Percentiles rank a stretch among this genome's conserved stretches.
phyloP scores from a whole-genome alignment of 495 filamentous ascomycete species.

The Barbatosphaeria neglecta region DNA sequence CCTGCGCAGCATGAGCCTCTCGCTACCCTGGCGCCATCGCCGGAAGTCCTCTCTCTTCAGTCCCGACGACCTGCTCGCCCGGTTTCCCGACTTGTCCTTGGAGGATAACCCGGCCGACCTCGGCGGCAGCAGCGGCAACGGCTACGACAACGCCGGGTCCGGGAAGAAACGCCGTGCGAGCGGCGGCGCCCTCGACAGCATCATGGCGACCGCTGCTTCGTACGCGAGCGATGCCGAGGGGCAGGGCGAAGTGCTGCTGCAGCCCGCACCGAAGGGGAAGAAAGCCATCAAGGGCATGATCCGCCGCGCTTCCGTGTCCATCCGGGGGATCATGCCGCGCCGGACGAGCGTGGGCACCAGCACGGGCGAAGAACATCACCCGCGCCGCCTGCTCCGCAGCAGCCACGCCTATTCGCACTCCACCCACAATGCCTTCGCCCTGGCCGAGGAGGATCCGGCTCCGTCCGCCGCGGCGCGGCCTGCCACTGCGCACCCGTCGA shows the following conservation, averaged over 20 bases:
- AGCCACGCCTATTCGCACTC: constrained; percentile 11
- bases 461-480: constrained; percentile 15
- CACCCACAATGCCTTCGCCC: neutral
- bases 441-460: constrained; percentile 3
- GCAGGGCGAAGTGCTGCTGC: constrained; percentile 1
- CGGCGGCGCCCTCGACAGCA: neutral
- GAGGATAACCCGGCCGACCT: constrained; percentile 21
- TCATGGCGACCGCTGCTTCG: neutral
- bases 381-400: constrained; percentile 4
- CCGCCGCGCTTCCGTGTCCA: constrained; percentile 38
- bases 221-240: neutral
- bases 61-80: constrained; percentile 7
- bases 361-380: constrained; percentile 15
- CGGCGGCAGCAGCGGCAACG: constrained; percentile 8
- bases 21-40: constrained; percentile 19
- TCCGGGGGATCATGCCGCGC: constrained; percentile 31
- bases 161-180: neutral
- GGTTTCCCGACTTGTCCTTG: constrained; percentile 9
- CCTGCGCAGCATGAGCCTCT: constrained; percentile 24
- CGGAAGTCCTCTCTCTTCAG: constrained; percentile 18
- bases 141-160: constrained; percentile 5
- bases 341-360: constrained; percentile 33
- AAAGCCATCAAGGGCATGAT: constrained; percentile 28
- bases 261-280: constrained; percentile 3
- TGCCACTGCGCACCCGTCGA: constrained; percentile 28